A percentile compares a stretch with the other conserved stretches of the same genome.
phyloP scores from a whole-genome alignment of 208 protist species.

The Acanthamoeba culbertsoni region DNA sequence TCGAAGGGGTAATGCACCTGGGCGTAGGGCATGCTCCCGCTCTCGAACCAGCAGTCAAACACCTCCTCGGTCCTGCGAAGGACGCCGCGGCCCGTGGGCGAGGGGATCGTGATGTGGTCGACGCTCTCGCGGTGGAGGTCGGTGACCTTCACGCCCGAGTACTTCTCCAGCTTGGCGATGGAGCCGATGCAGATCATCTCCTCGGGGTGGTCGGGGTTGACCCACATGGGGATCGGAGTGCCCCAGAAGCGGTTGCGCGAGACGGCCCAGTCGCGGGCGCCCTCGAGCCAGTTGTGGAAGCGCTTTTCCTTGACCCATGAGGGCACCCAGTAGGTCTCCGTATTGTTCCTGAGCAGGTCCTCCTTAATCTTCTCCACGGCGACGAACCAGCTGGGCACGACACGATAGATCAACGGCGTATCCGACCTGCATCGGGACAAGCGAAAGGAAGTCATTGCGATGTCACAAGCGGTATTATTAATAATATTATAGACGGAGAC shows the following conservation, averaged over 20 bases:
- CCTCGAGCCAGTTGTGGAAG: conserved; percentile 99
- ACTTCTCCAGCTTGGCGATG: conserved; percentile 95
- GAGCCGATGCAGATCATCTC: conserved; percentile 93
- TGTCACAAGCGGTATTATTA: neutral
- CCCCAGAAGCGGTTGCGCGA: conserved; percentile 98
- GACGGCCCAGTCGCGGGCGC: conserved; percentile 98
- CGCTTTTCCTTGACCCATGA: conserved; percentile 95
- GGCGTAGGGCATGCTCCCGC: conserved; percentile 98
- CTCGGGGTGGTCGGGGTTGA: conserved; percentile 78
- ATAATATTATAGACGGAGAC: conserved; percentile 63
- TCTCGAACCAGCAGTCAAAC: conserved; percentile 99
- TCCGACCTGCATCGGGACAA: conserved; percentile 70
- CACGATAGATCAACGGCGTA: conserved; percentile 97
- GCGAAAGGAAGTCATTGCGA: neutral
- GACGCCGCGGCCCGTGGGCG: conserved; percentile 85
- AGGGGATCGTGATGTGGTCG: conserved; percentile 98
- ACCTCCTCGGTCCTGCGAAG: conserved; percentile 95
- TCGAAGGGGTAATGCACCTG: conserved; percentile 99
- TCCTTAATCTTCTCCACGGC: conserved; percentile 96
- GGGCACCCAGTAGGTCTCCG: conserved; percentile 97
- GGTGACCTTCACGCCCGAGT: conserved; percentile 91
- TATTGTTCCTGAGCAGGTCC: conserved; percentile 93
- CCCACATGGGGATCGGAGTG: conserved; percentile 99
- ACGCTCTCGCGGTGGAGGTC: conserved; percentile 97
- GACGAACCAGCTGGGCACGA: conserved; percentile 99